Conservation (phyloP, 805 yeast genomes). For the Wickerhamiella kurtzmanii region DNA sequence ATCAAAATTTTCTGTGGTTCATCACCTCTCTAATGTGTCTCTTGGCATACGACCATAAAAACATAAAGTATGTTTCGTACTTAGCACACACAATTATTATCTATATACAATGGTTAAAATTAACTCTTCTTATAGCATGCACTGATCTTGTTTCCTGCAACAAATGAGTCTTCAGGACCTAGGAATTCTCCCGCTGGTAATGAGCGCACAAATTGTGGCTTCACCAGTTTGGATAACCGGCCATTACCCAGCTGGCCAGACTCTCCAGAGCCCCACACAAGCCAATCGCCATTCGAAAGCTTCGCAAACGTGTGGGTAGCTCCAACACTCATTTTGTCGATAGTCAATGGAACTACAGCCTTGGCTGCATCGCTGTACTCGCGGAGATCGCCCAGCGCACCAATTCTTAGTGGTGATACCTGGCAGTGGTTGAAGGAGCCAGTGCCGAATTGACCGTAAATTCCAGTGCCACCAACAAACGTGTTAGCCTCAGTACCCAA, state of each 20-base stretch:
- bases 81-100: background rate
- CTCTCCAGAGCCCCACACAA: constrained; percentile 76
- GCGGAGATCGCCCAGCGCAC: constrained; percentile 32
- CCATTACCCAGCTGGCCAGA: constrained; percentile 79
- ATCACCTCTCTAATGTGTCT: no score
- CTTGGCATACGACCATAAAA: no score
- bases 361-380: constrained; percentile 42
- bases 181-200: background rate
- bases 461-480: constrained; percentile 70
- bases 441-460: constrained; percentile 74
- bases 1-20: no score
- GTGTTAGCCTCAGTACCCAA: constrained; percentile 25
- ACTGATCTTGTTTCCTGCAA: constrained; percentile 18
- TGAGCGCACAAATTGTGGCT: constrained; percentile 12
- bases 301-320: constrained; percentile 50
- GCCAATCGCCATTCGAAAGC: constrained; percentile 35
- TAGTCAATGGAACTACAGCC: constrained; percentile 32
- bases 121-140: constrained; percentile 13
- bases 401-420: constrained; percentile 48
- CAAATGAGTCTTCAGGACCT: constrained; percentile 7
- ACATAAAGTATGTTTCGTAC: background rate
- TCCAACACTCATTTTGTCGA: constrained; percentile 48
- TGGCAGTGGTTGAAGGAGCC: constrained; percentile 66
- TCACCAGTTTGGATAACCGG: constrained; percentile 40
- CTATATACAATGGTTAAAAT: background rate